Base-by-base conservation (phyloP, 306 rosid genomes). In the Castanea sativa region DNA sequence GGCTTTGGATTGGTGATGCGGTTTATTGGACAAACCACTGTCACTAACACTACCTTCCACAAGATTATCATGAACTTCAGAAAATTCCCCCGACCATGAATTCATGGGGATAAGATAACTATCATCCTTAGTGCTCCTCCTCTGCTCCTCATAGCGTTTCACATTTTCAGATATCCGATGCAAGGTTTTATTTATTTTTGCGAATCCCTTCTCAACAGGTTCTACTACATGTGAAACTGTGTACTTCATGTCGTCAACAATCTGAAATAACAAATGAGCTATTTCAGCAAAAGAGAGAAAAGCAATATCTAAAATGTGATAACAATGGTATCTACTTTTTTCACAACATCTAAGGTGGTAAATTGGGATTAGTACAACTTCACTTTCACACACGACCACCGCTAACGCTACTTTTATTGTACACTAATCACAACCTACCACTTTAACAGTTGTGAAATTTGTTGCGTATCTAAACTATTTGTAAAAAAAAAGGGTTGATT, bases 201-300 rank as follows among this genome's bases (percentile, higher is more conserved):
- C 91, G 79, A 93, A 80, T 64, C 98, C 98, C 84, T 94, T 91
- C 85, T 96, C 99, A 2, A 96, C 97, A 27, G 98, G 99, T 83
- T 96, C 96, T 45, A 93, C 98, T 60, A 93, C 98, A 13, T 93
- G 99, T 1, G 98, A 89, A 43, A 96, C 98, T 55, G 99, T 96
- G 58, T 88, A 96, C 79, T 84, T 96, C 99, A 96, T 91, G 96
- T 96, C 99, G 75, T 96, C 99, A 25, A 91, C 99, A 78, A 96
- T 96, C 99, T 96, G 91, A 77, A 78, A 77, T 18, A 49, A 29
- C 13, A 60, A 55, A 71, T 77, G 29, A 71, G 33, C 61, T 58
- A 86, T 81, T 58, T 57, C 76, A 25, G 70, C 49, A 57, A 33
- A 61, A 27, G 35, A 59, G 63, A 51, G 23, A 25, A 25, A 20